Base-by-base conservation (phyloP, 2,329 filamentous ascomycete genomes). In the Venturia nashicola region DNA sequence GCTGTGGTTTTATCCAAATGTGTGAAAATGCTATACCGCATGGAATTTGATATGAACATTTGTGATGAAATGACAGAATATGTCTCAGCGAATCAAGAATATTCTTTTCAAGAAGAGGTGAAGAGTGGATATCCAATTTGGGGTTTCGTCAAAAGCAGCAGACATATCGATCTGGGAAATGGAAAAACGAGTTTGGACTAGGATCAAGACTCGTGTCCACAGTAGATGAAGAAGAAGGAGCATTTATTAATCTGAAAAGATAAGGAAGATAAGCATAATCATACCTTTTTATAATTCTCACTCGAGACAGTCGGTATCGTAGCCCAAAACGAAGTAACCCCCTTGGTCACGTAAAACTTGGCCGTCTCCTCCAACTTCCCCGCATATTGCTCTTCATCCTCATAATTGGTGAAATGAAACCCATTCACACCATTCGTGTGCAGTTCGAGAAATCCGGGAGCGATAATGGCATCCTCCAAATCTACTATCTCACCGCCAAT, bases 371-470 rank as follows among this genome's bases (percentile, higher is more conserved):
- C 72, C 36, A 83, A 71, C 57, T 79, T 78, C 9, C 69, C 68
- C 46, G 68, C 68, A 70, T 82, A 82, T 64, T 71, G 72, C 43
- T 70, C 66, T 27, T 73, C 69, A 57, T 80, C 71, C 5, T 76
- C 71, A 65, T 77, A 81, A 64, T 79, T 76, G 1, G 81, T 81
- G 65, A 83, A 83, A 67, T 83, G 81, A 61, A 83, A 82, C 1
- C 80, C 80, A 69, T 77, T 75, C 60, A 78, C 71, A 61, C 80
- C 79, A 68, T 84, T 84, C 1, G 79, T 82, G 65, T 84, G 82
- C 6, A 84, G 70, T 65, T 84, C 82, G 27, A 83, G 72, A 67
- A 81, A 82, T 3, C 81, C 82, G 11, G 82, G 81, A 5, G 81
- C 79, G 62, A 83, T 72, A 59, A 83, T 80, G 59, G 71, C 74